These are phyloP conservation scores for Sherardia arvensis DNA, from an alignment of 257 asterid genomes.

Conservation along the genomic window DNA sequence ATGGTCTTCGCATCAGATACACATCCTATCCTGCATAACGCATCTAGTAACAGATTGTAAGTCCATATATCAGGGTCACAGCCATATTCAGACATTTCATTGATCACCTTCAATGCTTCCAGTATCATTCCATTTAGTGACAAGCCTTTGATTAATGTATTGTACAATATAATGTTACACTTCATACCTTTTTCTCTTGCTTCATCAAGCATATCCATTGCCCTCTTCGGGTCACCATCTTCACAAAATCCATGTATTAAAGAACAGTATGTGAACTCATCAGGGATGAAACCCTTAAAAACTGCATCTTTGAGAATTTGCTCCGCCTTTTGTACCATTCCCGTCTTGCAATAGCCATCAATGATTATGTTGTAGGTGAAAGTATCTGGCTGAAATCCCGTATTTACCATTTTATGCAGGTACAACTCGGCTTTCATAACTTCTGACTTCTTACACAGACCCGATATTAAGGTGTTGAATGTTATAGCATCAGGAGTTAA, in stretches of 20 bases:
- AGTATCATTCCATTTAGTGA: constrained; percentile 50
- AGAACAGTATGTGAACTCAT: constrained; percentile 73
- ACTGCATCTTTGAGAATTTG: constrained; percentile 54
- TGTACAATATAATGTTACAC: constrained; percentile 44
- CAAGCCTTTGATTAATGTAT: constrained; percentile 69
- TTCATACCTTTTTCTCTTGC: constrained; percentile 45
- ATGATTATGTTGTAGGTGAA: constrained; percentile 78
- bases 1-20: constrained; percentile 53
- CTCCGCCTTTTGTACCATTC: constrained; percentile 57
- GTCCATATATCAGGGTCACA: constrained; percentile 75
- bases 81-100: constrained; percentile 59
- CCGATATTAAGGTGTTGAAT: constrained; percentile 68
- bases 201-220: constrained; percentile 43
- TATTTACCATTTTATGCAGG: constrained; percentile 68
- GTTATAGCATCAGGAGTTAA: constrained; percentile 72
- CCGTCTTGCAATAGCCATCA: constrained; percentile 68
- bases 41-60: constrained; percentile 65
- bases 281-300: constrained; percentile 69
- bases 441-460: constrained; percentile 76
- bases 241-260: constrained; percentile 62
- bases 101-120: constrained; percentile 67
- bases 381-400: constrained; percentile 62
- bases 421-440: constrained; percentile 65
- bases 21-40: constrained; percentile 80
- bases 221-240: constrained; percentile 64